Conservation (phyloP, 805 yeast genomes). For the Kodamaea fukazawae region DNA sequence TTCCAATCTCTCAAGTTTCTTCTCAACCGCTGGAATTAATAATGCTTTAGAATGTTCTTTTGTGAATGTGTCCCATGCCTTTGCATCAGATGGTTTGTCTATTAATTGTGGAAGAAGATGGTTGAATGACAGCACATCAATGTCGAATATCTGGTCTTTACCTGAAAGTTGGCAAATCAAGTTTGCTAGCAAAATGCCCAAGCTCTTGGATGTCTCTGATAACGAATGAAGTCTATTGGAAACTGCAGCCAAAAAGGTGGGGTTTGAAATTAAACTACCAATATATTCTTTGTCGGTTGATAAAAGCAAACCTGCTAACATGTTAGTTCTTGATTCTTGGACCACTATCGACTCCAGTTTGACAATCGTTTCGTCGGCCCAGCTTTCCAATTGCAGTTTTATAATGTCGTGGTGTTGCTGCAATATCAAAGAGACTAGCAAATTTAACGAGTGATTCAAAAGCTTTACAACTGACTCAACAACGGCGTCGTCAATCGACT, state of each 20-base stretch:
- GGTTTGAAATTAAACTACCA: constrained; percentile 29
- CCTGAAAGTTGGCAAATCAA: constrained; percentile 34
- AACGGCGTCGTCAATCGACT: constrained; percentile 16
- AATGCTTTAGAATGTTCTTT: no score
- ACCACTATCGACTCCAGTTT: constrained; percentile 35
- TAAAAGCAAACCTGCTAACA: constrained; percentile 38
- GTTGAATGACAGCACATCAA: not conserved
- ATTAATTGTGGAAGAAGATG: no score
- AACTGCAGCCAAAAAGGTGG: constrained; percentile 48
- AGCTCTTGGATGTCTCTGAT: constrained; percentile 41
- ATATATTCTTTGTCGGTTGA: constrained; percentile 20
- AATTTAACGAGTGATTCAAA: constrained; percentile 15
- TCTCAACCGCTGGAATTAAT: no score
- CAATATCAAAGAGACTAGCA: constrained; percentile 13
- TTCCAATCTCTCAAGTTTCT: no score
- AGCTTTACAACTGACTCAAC: constrained; percentile 1
- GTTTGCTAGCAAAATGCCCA: constrained; percentile 62
- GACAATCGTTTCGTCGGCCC: constrained; percentile 36
- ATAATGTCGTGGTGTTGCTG: not conserved
- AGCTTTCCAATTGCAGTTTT: constrained; percentile 3
- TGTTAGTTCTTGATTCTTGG: constrained; percentile 51
- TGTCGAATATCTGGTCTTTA: constrained; percentile 30
- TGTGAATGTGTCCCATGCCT: no score
- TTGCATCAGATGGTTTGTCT: no score
- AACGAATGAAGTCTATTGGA: constrained; percentile 53